Percentiles rank a stretch among this genome's conserved stretches.
Evolutionary conservation across 352 stramenopile genomes (phyloP).

Genomic region (Halophytophthora polymorphica): DNA sequence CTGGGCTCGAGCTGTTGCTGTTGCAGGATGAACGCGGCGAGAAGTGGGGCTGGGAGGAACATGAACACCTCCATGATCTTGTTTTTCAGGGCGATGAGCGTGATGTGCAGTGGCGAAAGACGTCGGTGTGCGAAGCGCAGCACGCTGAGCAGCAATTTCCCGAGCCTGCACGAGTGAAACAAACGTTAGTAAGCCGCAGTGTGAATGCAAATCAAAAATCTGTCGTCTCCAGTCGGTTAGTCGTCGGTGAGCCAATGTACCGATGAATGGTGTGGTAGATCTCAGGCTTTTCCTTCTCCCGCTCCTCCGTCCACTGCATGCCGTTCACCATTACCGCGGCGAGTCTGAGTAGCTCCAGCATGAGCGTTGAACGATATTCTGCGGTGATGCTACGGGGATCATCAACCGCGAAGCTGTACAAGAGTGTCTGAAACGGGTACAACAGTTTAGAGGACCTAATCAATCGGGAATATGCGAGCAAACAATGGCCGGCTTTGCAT

Average conservation of each 20-base stretch:
- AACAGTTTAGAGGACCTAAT: background rate
- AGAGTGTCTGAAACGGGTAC: slow-evolving; percentile 32
- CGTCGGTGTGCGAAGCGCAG: slow-evolving; percentile 25
- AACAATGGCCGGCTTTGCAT: no score
- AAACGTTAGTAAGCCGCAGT: background rate
- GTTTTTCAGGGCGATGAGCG: slow-evolving; percentile 57
- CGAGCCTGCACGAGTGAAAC: slow-evolving; percentile 24
- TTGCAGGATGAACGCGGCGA: slow-evolving; percentile 44
- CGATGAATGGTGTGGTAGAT: slow-evolving; percentile 24
- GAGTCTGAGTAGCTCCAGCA: slow-evolving; percentile 58
- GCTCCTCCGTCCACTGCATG: slow-evolving; percentile 41
- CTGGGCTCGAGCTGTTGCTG: slow-evolving; percentile 14
- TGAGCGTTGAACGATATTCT: slow-evolving; percentile 23
- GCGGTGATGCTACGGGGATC: slow-evolving; percentile 15
- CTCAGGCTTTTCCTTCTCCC: slow-evolving; percentile 20
- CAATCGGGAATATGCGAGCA: background rate
- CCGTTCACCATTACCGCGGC: slow-evolving; percentile 55
- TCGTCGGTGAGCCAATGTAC: slow-evolving; percentile 7
- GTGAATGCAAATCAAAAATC: background rate
- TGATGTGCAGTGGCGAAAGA: slow-evolving; percentile 26
- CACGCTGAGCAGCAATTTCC: slow-evolving; percentile 43
- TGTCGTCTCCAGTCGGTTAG: background rate
- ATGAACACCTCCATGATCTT: slow-evolving; percentile 63
- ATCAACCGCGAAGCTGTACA: slow-evolving; percentile 26
- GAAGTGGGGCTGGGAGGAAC: slow-evolving; percentile 39